Base-by-base conservation (phyloP, 2,329 filamentous ascomycete genomes). In the Fusarium continuum region DNA sequence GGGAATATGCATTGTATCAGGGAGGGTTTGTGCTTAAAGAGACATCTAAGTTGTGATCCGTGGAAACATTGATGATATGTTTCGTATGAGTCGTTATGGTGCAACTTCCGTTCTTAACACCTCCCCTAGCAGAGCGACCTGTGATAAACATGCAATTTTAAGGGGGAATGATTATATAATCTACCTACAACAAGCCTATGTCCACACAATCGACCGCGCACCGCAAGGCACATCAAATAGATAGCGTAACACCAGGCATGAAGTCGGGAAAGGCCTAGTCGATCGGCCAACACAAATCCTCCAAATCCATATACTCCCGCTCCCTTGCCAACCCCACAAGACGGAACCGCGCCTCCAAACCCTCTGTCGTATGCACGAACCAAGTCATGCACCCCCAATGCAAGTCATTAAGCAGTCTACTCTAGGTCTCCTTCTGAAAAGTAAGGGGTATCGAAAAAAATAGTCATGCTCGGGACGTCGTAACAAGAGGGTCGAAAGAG, bases 1-100 rank as follows among this genome's bases (percentile, higher is more conserved):
- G 77, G 56, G 86, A 97, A 26, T 97, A 88, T 73, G 83, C 86
- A n/a, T 79, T 91, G 3, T 76, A 82, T 23, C 78, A 85, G 23
- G 90, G 89, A 1, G 88, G 85, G 0, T 74, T 92, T 61, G 82
- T 88, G 17, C 75, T 80, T 60, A 83, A 63, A 45, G 59, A 70
- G 40, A 64, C 43, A 50, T 71, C 75, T 6, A 79, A 75, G 64
- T 49, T 79, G 23, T 79, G 28, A 62, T 40, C 14, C 28, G n/a
- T 13, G 28, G n/a, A n/a, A n/a, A n/a, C n/a, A n/a, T n/a, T n/a
- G n/a, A n/a, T n/a, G n/a, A 22, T 23, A 39, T 32, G 10, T 16
- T 14, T 32, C 8, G n/a, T 16, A 17, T 14, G 13, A 7, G 13
- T n/a, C n/a, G 8, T 14, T 28, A 13, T 6, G 28, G 28, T 14